Evolutionary conservation across 371 early-diverging fungal species (phyloP), one percentile per base, ranked within the genome.

Genomic region (Vairimorpha necatrix): DNA sequence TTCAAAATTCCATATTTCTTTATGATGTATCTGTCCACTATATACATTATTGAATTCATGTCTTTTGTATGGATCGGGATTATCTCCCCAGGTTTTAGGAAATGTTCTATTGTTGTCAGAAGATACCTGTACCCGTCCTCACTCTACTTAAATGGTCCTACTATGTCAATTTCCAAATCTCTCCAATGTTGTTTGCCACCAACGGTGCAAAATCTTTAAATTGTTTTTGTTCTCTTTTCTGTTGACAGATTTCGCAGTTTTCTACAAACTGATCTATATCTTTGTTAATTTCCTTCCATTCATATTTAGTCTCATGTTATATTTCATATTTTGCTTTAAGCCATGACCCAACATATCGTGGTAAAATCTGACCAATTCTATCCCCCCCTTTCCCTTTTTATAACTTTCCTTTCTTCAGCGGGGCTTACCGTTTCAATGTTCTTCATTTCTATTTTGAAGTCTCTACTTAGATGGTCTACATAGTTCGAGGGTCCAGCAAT

Each of bases 101-200:
- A 65, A 26, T 65, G 62, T 34, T 73, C 7, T 13, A 73, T 53
- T 26, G 30, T 50, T 6, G 30, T 53, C 32, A 67, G 30, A 20
- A 73, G 50, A 53, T 32, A 73, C 36, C 22, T 63, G 30, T 53
- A 24, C 47, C 62, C 56, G 7, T 46, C 28, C 14, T 46, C 16
- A 14, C 26, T 54, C n/a, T 47, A 24, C 30, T 3, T 6, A 16
- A 73, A 38, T 11, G 39, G 42, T 66, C 73, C 67, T 4, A 73
- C 30, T 7, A 73, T 4, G 65, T 73, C 42, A 6, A 73, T 68
- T 24, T 73, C 73, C 62, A 71, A 9, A 71, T 11, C 7, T 71
- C 58, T 18, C 62, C 56, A 16, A 28, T 13, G 2, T 36, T 24
- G 3, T 26, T 16, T 18, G 16, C 18, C 38, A 67, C 6, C 2